Percentiles rank a stretch among this genome's conserved stretches.
Evolutionary conservation across 2,329 filamentous ascomycete species (phyloP).

Genomic region (Colletotrichum musicola): DNA sequence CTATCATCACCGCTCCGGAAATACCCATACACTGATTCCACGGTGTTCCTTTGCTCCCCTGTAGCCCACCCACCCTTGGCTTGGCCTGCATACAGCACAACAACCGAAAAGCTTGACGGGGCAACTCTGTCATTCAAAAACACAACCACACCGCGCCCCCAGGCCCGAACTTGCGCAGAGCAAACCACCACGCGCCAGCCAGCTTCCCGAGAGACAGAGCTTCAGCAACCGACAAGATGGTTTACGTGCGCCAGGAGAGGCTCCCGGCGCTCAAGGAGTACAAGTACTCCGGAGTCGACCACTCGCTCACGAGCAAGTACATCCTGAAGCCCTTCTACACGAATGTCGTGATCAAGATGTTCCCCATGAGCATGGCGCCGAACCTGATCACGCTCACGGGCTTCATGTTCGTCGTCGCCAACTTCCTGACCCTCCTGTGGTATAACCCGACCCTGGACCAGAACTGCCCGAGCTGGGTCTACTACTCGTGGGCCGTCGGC

Average conservation of each 20-base stretch:
- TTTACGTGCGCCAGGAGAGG: slow-evolving; percentile 93
- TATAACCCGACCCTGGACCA: slow-evolving; percentile 95
- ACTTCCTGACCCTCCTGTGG: slow-evolving; percentile 93
- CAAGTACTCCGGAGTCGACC: slow-evolving; percentile 94
- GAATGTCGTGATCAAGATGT: slow-evolving; percentile 91
- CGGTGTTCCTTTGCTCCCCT: slow-evolving; percentile 20
- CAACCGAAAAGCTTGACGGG: slow-evolving; percentile 23
- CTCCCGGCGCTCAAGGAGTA: slow-evolving; percentile 91
- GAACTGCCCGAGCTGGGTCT: slow-evolving; percentile 96
- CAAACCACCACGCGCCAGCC: not conserved
- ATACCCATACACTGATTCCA: slow-evolving; percentile 29
- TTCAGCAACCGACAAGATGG: slow-evolving; percentile 69
- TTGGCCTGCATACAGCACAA: slow-evolving; percentile 23
- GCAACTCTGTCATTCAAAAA: not conserved
- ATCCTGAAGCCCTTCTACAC: slow-evolving; percentile 98
- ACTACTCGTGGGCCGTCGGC: slow-evolving; percentile 89
- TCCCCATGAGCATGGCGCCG: slow-evolving; percentile 94
- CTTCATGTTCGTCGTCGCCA: slow-evolving; percentile 89
- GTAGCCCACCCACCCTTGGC: slow-evolving; percentile 19
- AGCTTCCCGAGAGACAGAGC: not conserved
- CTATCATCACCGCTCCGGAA: slow-evolving; percentile 35
- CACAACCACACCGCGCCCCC: no score
- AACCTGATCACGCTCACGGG: slow-evolving; percentile 91
- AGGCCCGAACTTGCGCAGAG: not conserved
- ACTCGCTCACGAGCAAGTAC: slow-evolving; percentile 90